Percentiles rank a stretch among this genome's conserved stretches.
Conservation (phyloP, 495 filamentous ascomycete species). For the Annulohypoxylon maeteangense region DNA sequence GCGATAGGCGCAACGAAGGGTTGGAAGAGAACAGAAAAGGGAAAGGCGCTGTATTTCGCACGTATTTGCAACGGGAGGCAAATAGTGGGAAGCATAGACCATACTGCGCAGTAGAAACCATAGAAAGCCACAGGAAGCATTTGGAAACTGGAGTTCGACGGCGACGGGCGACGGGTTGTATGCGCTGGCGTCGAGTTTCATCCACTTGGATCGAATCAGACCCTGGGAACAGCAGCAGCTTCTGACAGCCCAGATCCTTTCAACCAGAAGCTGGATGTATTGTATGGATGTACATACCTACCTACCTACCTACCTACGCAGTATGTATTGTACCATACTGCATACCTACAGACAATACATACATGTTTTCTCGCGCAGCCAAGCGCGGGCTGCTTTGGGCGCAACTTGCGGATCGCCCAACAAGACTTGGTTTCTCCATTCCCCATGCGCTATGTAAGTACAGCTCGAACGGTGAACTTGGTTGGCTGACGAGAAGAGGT, state of each 20-base stretch:
- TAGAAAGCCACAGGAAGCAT: slow-evolving; percentile 28
- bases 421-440: slow-evolving; percentile 49
- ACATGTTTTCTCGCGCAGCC: slow-evolving; percentile 40
- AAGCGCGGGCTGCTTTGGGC: slow-evolving; percentile 46
- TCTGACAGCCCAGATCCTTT: slow-evolving; percentile 48
- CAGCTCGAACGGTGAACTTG: slow-evolving; percentile 25
- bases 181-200: slow-evolving; percentile 51
- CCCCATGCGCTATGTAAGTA: slow-evolving; percentile 42
- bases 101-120: neutral
- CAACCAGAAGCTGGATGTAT: slow-evolving; percentile 41
- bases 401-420: slow-evolving; percentile 48
- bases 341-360: slow-evolving; percentile 12
- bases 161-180: slow-evolving; percentile 28
- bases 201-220: slow-evolving; percentile 51
- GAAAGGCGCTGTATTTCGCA: slow-evolving; percentile 34
- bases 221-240: slow-evolving; percentile 43
- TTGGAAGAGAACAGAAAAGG: slow-evolving; percentile 26
- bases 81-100: slow-evolving; percentile 21
- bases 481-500: slow-evolving; percentile 35
- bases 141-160: slow-evolving; percentile 38
- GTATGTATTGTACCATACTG: slow-evolving; percentile 1
- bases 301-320: no score
- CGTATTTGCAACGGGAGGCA: neutral
- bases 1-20: slow-evolving; percentile 31
- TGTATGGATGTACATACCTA: neutral